These are phyloP conservation scores for Xerocomellus amylosporus DNA, from an alignment of 768 basidiomycete species.

Conservation along the genomic window DNA sequence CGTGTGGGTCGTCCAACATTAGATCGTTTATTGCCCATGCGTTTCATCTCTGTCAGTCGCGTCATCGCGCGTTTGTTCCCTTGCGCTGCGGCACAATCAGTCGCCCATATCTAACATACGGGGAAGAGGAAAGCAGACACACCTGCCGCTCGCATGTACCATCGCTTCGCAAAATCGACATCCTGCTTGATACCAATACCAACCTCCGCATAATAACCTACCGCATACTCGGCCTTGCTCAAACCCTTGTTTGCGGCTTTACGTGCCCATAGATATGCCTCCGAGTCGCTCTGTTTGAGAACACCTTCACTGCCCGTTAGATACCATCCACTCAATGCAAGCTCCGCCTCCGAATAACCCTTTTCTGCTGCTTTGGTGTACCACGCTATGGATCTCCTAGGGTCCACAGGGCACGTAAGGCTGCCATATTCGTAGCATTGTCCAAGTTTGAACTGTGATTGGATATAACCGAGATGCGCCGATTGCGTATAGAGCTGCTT, in stretches of 20 bases:
- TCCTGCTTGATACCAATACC: constrained; percentile 98
- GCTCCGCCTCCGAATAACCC: constrained; percentile 90
- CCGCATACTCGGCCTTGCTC: constrained; percentile 97
- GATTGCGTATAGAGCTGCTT: constrained; percentile 86
- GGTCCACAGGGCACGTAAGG: constrained; percentile 88
- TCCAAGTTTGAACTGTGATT: constrained; percentile 93
- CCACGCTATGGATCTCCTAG: constrained; percentile 94
- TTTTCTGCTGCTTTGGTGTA: constrained; percentile 98
- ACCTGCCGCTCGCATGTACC: constrained; percentile 99
- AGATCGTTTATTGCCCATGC: constrained; percentile 74
- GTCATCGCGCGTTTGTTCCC: constrained; percentile 98
- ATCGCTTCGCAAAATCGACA: constrained; percentile 91
- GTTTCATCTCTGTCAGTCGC: constrained; percentile 92
- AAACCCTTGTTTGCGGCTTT: constrained; percentile 95
- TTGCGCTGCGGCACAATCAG: constrained; percentile 60
- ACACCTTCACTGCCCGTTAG: constrained; percentile 94
- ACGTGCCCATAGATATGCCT: constrained; percentile 98
- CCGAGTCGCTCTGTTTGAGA: constrained; percentile 94
- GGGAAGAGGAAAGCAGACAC: constrained; percentile 27
- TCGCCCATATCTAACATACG: neutral
- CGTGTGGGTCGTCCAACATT: constrained; percentile 85
- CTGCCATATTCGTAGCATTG: constrained; percentile 93
- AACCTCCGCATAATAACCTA: constrained; percentile 96
- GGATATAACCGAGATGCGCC: constrained; percentile 89
- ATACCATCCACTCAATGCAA: constrained; percentile 98